Percentiles rank a stretch among this genome's conserved stretches.
phyloP scores from a whole-genome alignment of 116 monocot genomes.

The Iris pallida region DNA sequence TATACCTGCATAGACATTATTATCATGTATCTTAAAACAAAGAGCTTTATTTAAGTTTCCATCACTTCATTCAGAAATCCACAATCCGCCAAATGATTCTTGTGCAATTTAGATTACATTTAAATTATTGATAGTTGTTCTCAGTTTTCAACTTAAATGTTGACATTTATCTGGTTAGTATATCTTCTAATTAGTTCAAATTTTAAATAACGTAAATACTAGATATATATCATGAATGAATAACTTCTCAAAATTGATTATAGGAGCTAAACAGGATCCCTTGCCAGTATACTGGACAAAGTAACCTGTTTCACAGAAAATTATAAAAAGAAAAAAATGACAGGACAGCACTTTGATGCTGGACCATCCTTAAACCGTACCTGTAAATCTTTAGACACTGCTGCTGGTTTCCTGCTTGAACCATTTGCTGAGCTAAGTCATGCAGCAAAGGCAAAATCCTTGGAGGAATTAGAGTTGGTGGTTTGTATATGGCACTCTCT shows the following conservation, averaged over 20 bases:
- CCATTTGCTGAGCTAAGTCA: conserved; percentile 73
- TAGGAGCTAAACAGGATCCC: conserved; percentile 1
- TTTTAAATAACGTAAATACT: too few relatives aligned
- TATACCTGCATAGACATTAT: too few relatives aligned
- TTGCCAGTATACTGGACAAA: background rate
- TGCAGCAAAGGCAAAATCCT: conserved; percentile 69
- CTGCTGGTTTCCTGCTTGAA: conserved; percentile 62
- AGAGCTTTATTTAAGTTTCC: too few relatives aligned
- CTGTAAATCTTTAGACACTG: conserved; percentile 68
- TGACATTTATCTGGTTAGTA: too few relatives aligned
- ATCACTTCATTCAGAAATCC: too few relatives aligned
- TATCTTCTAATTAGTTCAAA: too few relatives aligned
- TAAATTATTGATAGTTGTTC: too few relatives aligned
- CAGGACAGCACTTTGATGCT: background rate
- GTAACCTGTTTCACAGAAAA: background rate
- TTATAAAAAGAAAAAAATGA: background rate
- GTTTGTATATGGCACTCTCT: conserved; percentile 53
- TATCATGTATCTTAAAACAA: too few relatives aligned
- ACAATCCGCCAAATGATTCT: too few relatives aligned
- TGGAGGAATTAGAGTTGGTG: conserved; percentile 75
- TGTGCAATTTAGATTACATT: too few relatives aligned
- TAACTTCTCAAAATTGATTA: background rate
- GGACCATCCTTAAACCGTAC: conserved; percentile 17
- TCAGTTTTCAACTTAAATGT: too few relatives aligned
- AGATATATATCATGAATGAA: too few relatives aligned